Base-by-base conservation (phyloP, 164 flowering plant genomes). In the Houttuynia cordata region DNA sequence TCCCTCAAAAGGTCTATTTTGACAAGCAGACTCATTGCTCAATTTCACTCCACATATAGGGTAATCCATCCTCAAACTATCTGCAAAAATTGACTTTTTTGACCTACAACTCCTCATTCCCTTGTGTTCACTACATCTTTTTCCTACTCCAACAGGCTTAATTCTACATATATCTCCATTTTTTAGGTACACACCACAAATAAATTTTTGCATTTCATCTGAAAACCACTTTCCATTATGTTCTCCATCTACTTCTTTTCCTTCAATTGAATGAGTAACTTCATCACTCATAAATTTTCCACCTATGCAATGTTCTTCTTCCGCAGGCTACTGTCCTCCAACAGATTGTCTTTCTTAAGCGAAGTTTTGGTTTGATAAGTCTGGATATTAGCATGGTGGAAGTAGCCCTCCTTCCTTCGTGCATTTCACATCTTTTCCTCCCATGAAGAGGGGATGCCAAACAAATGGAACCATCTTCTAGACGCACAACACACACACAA, bases 11-110 rank as follows among this genome's bases (percentile, higher is more conserved):
- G 88, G 80, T n/a, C 55, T 67, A 21, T 39, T 72, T 59, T 45
- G 74, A 57, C 91, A 85, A 25, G 72, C 25, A n/a, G 73, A 61
- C 40, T 74, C 74, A 70, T 72, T 63, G 53, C 66, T 66, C 24
- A 30, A 30, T 2, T 30, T 30, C 2, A 30, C 37, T 30, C 37
- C 37, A 30, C 37, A 30, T 30, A 30, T 30, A 30, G 37, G 37
- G 37, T 30, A 30, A 30, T 30, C 37, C 37, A 30, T 30, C 37
- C 37, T 6, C 37, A 30, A 30, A 30, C 37, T 30, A 30, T 30
- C 37, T 30, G 6, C 2, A 30, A 30, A 30, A 30, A 30, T 6
- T 30, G 37, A 30, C 37, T 6, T 6, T 2, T 30, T 30, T 6
- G 37, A 30, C 37, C 37, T 30, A 30, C 37, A 30, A 30, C 37